A percentile compares a stretch with the other conserved stretches of the same genome.
Conservation (phyloP, 2,329 filamentous ascomycete genomes). For the Amauroascus verrucosus region DNA sequence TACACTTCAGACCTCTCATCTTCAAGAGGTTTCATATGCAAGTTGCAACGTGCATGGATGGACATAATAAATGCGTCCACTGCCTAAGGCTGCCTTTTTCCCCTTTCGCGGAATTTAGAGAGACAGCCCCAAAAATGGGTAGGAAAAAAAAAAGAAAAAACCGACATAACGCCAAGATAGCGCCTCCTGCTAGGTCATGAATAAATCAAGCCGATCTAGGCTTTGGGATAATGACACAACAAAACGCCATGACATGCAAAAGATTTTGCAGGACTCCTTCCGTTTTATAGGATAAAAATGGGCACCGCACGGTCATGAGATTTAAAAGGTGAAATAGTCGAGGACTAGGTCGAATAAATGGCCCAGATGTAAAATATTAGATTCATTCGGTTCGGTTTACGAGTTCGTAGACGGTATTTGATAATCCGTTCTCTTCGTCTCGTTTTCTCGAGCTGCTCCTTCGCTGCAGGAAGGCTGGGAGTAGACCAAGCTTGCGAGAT, state of each 20-base stretch:
- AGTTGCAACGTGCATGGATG: neutral
- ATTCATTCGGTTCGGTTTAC: conserved; percentile 9
- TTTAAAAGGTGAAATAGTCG: neutral
- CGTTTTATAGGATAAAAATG: neutral
- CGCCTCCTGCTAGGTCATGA: conserved; percentile 2
- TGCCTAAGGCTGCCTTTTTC: neutral
- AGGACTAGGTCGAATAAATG: neutral
- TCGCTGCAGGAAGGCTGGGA: conserved; percentile 31
- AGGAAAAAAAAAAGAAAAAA: neutral
- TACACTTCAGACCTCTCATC: too few species aligned
- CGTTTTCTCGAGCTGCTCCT: conserved; percentile 31
- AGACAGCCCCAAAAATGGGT: neutral
- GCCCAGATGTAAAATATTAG: neutral
- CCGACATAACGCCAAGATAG: conserved; percentile 1
- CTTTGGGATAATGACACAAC: conserved; percentile 2
- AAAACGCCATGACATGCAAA: conserved; percentile 4
- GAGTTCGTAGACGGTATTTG: conserved; percentile 33
- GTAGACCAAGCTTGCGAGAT: conserved; percentile 25
- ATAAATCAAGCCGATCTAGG: neutral
- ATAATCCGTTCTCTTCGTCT: conserved; percentile 30
- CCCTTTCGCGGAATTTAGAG: neutral
- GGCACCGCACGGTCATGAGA: conserved; percentile 1
- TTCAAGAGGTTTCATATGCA: too few species aligned
- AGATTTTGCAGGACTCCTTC: neutral
- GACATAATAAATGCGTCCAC: neutral